These are phyloP conservation scores for Hypoxylon rickii DNA, from an alignment of 495 filamentous ascomycete species.

Conservation along the genomic window DNA sequence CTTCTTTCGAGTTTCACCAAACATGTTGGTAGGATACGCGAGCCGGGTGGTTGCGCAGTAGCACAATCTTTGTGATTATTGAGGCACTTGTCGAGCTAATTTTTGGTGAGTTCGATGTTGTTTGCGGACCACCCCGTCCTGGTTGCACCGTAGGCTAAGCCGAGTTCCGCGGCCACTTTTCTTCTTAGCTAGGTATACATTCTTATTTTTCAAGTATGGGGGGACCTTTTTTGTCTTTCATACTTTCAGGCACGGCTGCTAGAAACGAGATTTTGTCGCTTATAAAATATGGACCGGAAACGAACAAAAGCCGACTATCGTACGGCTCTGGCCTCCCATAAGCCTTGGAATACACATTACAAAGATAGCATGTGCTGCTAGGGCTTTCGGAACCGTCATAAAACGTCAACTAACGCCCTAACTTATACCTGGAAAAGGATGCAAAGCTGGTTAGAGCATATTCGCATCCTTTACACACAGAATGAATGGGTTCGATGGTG, in stretches of 20 bases:
- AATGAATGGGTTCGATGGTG: neutral
- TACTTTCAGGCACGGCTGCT: neutral
- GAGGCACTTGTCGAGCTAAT: neutral
- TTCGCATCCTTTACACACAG: neutral
- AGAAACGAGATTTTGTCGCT: neutral
- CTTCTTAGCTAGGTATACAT: neutral
- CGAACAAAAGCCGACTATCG: too few species aligned
- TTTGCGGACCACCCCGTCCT: neutral
- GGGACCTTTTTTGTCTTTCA: neutral
- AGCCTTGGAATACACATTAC: neutral
- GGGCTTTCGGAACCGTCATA: neutral
- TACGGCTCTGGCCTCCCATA: neutral
- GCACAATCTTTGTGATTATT: neutral
- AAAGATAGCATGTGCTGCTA: neutral
- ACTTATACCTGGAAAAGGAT: neutral
- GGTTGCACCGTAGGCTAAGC: neutral
- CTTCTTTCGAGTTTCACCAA: neutral
- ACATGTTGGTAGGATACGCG: neutral
- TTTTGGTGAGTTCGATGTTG: neutral
- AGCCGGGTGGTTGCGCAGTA: neutral
- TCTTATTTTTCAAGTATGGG: neutral
- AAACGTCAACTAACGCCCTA: neutral
- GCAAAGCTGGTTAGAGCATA: neutral
- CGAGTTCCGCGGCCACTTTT: neutral
- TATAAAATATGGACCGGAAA: too few species aligned